Evolutionary conservation across 2,329 filamentous ascomycete species (phyloP).

Genomic region (Fusarium virguliforme): DNA sequence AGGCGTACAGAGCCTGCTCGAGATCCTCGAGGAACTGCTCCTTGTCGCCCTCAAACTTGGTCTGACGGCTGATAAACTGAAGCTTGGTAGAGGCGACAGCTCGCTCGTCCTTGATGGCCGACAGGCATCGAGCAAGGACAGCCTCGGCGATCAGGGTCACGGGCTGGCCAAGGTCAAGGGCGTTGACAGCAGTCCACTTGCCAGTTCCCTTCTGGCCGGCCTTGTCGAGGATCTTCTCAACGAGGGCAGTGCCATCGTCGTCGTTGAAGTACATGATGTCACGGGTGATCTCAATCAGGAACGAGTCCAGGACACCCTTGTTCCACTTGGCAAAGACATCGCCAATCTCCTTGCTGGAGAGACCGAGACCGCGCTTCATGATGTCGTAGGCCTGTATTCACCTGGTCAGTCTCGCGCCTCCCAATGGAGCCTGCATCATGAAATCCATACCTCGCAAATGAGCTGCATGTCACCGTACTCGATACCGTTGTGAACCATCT

Average conservation of each 20-base stretch:
- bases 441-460: constrained; percentile 88
- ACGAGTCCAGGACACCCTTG: constrained; percentile 97
- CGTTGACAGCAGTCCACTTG: constrained; percentile 99
- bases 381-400: constrained; percentile 91
- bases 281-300: constrained; percentile 99
- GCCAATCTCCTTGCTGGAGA: constrained; percentile 94
- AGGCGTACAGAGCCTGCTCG: constrained; percentile 98
- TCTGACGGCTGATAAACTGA: constrained; percentile 80
- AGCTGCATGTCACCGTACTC: constrained; percentile 99
- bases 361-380: constrained; percentile 96
- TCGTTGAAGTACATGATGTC: constrained; percentile 99
- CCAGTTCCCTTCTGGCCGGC: constrained; percentile 99
- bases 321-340: constrained; percentile 98
- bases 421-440: not conserved
- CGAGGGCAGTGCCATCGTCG: constrained; percentile 88
- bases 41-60: constrained; percentile 89
- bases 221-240: constrained; percentile 99
- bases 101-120: constrained; percentile 95
- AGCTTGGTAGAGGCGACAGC: constrained; percentile 84
- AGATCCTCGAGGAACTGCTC: constrained; percentile 95
- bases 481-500: constrained; percentile 99
- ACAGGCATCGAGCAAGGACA: constrained; percentile 95
- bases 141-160: constrained; percentile 98
- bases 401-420: constrained; percentile 40
- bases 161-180: constrained; percentile 97